phyloP scores from a whole-genome alignment of 106 monocot genomes.

The Agapanthus africanus region DNA sequence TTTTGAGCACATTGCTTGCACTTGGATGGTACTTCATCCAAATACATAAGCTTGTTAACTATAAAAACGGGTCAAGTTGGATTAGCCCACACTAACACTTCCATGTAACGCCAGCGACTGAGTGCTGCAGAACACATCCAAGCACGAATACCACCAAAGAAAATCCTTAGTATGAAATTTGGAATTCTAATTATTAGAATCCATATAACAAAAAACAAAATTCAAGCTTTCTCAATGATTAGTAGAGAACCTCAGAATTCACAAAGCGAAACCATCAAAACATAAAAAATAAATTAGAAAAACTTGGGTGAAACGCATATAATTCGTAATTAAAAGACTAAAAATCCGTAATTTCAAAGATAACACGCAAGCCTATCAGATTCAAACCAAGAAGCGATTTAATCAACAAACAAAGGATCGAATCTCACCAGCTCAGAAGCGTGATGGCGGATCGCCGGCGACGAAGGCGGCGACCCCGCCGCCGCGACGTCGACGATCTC shows the following conservation, averaged over 20 bases:
- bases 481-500: constrained; percentile 28
- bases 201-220: not conserved
- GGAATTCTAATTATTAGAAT: too few relatives aligned
- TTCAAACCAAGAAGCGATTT: not conserved
- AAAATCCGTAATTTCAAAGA: not conserved
- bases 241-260: too few relatives aligned
- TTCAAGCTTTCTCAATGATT: not conserved
- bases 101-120: too few relatives aligned
- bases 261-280: too few relatives aligned
- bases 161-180: too few relatives aligned
- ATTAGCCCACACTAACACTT: too few relatives aligned
- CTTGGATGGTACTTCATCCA: too few relatives aligned
- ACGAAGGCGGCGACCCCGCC: constrained; percentile 6
- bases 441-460: not conserved
- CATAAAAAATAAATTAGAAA: not conserved
- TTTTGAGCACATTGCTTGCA: too few relatives aligned
- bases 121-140: not conserved
- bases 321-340: not conserved
- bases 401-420: constrained; percentile 1
- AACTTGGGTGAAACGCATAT: not conserved
- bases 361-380: not conserved
- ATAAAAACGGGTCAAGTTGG: too few relatives aligned
- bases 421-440: constrained; percentile 42
- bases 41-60: too few relatives aligned
- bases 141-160: too few relatives aligned